phyloP scores from a whole-genome alignment of 2,329 filamentous ascomycete species.

The Sporothrix globosa region DNA sequence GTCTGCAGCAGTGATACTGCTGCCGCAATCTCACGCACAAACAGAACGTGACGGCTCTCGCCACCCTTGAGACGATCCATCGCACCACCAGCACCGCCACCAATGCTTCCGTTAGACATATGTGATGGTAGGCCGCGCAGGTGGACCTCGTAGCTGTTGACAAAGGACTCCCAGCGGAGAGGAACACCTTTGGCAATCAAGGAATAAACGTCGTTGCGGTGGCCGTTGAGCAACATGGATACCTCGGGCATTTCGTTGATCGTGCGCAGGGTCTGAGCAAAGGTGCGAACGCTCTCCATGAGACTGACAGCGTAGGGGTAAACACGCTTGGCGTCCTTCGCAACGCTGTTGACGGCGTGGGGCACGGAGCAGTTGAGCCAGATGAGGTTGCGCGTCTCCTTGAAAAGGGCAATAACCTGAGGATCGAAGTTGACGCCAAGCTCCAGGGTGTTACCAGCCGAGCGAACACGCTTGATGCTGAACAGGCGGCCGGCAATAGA shows the following conservation, averaged over 20 bases:
- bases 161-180: slow-evolving; percentile 95
- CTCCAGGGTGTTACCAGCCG: slow-evolving; percentile 87
- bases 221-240: slow-evolving; percentile 83
- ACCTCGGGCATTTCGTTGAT: slow-evolving; percentile 87
- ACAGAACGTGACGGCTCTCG: slow-evolving; percentile 94
- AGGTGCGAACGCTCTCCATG: slow-evolving; percentile 97
- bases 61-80: slow-evolving; percentile 60
- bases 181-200: slow-evolving; percentile 86
- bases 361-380: slow-evolving; percentile 96
- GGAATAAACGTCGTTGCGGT: slow-evolving; percentile 84
- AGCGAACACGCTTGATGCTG: slow-evolving; percentile 81
- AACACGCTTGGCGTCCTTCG: slow-evolving; percentile 97
- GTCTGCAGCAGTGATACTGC: slow-evolving; percentile 85
- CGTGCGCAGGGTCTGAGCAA: slow-evolving; percentile 82
- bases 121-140: slow-evolving; percentile 65
- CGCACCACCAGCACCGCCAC: slow-evolving; percentile 45
- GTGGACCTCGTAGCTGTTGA: slow-evolving; percentile 93
- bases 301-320: slow-evolving; percentile 97
- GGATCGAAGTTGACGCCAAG: slow-evolving; percentile 94
- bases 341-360: slow-evolving; percentile 90
- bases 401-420: slow-evolving; percentile 96
- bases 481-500: slow-evolving; percentile 92
- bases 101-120: slow-evolving; percentile 61
- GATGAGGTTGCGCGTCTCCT: slow-evolving; percentile 92
- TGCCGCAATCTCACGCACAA: slow-evolving; percentile 88